Evolutionary conservation across 371 early-diverging fungal species (phyloP).

Genomic region (Apophysomyces ossiformis): DNA sequence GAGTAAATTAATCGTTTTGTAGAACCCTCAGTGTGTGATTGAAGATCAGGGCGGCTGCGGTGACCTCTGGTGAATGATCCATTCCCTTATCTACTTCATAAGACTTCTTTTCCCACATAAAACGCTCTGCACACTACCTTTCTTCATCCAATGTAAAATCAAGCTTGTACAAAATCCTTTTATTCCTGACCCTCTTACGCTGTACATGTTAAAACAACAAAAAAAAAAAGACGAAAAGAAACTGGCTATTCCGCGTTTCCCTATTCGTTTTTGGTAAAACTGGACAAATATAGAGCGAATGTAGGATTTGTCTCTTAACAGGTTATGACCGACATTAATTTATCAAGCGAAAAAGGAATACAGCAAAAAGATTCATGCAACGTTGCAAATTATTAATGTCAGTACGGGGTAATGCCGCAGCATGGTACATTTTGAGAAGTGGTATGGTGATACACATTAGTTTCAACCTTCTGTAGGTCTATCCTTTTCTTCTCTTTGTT

Average conservation of each 20-base stretch:
- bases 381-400: too few species aligned
- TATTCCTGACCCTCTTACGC: background rate
- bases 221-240: background rate
- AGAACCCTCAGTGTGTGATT: slow-evolving; percentile 11
- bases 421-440: too few species aligned
- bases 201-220: background rate
- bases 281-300: too few species aligned
- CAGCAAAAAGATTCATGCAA: too few species aligned
- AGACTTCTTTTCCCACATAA: background rate
- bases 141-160: background rate
- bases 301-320: too few species aligned
- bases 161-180: slow-evolving; percentile 7
- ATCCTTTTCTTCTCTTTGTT: too few species aligned
- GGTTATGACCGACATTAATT: too few species aligned
- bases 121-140: background rate
- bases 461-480: too few species aligned
- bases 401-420: too few species aligned
- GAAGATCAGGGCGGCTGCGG: slow-evolving; percentile 10
- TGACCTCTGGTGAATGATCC: background rate
- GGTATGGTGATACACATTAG: too few species aligned
- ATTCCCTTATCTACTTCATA: background rate
- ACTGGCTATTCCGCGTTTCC: background rate
- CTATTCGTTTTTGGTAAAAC: too few species aligned
- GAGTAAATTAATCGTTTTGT: background rate
- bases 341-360: too few species aligned